Evolutionary conservation across 2,329 filamentous ascomycete species (phyloP), one percentile per base, ranked within the genome.

Genomic region (Neobulgaria alba): DNA sequence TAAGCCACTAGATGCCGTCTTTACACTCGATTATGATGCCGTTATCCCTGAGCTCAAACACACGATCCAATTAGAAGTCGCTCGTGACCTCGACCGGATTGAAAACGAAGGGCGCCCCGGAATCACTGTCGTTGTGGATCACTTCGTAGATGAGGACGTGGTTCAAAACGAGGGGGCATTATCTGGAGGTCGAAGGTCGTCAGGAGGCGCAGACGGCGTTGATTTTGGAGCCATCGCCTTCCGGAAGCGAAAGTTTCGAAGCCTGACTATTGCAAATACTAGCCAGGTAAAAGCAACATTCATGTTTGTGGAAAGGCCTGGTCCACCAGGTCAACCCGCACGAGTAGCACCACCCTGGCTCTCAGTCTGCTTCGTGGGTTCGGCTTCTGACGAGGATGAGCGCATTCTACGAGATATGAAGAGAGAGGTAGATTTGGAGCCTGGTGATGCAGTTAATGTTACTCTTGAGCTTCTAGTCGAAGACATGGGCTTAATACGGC

Each of bases 71-170:
- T 78, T 85, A 42, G 88, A 96, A 57, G 85, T 96, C 10, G 89
- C 85, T 1, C 75, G 84, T 41, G 85, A 95, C 55, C 68, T 96
- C 5, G 92, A 98, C 57, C 82, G 87, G 34, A 85, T 82, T 1
- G 90, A 96, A 59, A 96, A 96, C 47, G 90, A 96, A 63, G 78
- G 83, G 0, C 73, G 90, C 1, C 92, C 92, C 0, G 77, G 75
- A 2, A 73, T 95, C 32, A 92, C 87, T 0, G 70, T 96, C 21
- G 80, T 95, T 1, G 76, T 93, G 0, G 90, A 96, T 35, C 64
- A 65, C 15, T 62, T 63, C 16, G 41, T 54, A 17, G 57, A 59
- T 12, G 57, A 61, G 1, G 23, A 26, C 12, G 23, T 26, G 7
- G 12, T 12, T 7, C 55, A 52, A 7, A 30, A 43, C 12, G 19